A percentile compares a stretch with the other conserved stretches of the same genome.
These are phyloP conservation scores for Russula brevipes DNA, from an alignment of 768 basidiomycete genomes.

Conservation along the genomic window DNA sequence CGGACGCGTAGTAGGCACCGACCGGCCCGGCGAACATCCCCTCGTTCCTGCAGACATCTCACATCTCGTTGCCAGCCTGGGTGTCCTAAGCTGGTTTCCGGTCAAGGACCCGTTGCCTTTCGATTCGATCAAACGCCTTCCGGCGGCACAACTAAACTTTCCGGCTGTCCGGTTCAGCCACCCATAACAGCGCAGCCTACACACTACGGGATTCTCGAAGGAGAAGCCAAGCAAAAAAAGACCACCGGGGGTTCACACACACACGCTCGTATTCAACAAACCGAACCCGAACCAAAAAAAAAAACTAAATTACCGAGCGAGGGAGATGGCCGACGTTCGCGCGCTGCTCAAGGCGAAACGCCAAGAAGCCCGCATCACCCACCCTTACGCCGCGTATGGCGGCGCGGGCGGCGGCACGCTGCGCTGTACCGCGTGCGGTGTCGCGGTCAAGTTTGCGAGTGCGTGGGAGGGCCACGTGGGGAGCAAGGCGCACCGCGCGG, in stretches of 20 bases:
- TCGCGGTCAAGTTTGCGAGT: conserved; percentile 63
- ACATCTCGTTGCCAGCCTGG: neutral
- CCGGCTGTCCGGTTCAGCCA: neutral
- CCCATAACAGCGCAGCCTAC: neutral
- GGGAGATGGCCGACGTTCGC: conserved; percentile 69
- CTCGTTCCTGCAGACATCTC: neutral
- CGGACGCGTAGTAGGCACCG: too few relatives aligned
- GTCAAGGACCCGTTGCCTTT: neutral
- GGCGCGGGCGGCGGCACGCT: conserved; percentile 60
- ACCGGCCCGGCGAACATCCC: neutral
- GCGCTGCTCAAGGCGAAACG: conserved; percentile 80
- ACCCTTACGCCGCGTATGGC: conserved; percentile 69
- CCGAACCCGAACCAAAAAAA: neutral
- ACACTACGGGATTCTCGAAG: neutral
- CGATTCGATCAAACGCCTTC: neutral
- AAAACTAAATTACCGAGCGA: neutral
- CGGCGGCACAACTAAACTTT: conserved; percentile 9
- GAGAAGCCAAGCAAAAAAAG: neutral
- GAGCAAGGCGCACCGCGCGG: conserved; percentile 71
- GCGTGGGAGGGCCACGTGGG: conserved; percentile 88
- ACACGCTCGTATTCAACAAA: too few relatives aligned
- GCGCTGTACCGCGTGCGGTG: conserved; percentile 61
- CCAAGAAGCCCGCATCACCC: conserved; percentile 64
- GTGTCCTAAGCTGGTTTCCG: neutral
- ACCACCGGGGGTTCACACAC: neutral